Evolutionary conservation across 2,329 filamentous ascomycete genomes (phyloP).

Genomic region (Hypoxylon sp.): DNA sequence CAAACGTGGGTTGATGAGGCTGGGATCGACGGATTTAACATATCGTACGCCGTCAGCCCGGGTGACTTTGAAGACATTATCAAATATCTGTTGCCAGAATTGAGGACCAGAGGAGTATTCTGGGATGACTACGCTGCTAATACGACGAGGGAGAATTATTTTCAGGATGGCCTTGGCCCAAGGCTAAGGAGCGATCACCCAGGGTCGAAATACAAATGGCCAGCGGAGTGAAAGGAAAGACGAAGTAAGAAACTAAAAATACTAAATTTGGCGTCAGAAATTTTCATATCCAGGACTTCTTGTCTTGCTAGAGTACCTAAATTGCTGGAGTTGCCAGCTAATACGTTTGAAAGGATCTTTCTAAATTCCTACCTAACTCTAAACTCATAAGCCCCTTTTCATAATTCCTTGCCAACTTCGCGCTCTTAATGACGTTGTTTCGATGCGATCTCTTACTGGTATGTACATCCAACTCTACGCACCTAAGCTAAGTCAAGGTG

Average conservation of each 20-base stretch:
- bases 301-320: neutral
- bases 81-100: slow-evolving; percentile 24
- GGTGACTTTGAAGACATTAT: slow-evolving; percentile 28
- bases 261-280: neutral
- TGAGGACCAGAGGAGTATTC: slow-evolving; percentile 19
- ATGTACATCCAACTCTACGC: too few species aligned
- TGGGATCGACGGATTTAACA: slow-evolving; percentile 8
- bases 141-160: slow-evolving; percentile 22
- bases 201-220: slow-evolving; percentile 14
- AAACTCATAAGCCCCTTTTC: neutral
- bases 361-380: neutral
- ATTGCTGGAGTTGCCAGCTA: neutral
- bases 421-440: too few species aligned
- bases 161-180: slow-evolving; percentile 15
- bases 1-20: slow-evolving; percentile 18
- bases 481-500: too few species aligned
- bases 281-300: neutral
- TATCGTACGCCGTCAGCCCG: slow-evolving; percentile 19
- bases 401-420: too few species aligned
- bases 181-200: slow-evolving; percentile 16
- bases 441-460: too few species aligned
- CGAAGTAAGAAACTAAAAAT: neutral
- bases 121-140: slow-evolving; percentile 31
- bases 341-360: neutral
- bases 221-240: slow-evolving; percentile 5